These are phyloP conservation scores for Pleurotus citrinopileatus DNA, from an alignment of 768 basidiomycete species.

Conservation along the genomic window DNA sequence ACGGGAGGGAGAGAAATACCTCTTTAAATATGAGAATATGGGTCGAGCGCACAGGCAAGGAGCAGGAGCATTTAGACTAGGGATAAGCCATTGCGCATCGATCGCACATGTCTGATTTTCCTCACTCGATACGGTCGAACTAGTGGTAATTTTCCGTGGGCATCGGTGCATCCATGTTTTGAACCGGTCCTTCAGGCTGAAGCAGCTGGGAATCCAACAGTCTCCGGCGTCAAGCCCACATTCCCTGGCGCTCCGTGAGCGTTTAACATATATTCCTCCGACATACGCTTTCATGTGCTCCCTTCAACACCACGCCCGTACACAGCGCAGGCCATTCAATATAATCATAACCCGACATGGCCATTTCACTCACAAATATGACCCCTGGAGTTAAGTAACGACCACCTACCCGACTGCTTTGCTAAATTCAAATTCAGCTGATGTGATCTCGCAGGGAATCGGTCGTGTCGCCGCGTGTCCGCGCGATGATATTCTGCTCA, in stretches of 20 bases:
- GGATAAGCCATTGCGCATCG: slow-evolving; percentile 4
- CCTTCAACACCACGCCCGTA: too few species aligned
- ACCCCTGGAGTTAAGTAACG: too few species aligned
- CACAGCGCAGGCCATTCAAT: too few species aligned
- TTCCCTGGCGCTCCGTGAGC: neutral
- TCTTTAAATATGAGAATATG: slow-evolving; percentile 3
- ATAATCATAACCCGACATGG: too few species aligned
- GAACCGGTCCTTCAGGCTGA: neutral
- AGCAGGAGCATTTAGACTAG: slow-evolving; percentile 7
- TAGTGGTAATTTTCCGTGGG: slow-evolving; percentile 11
- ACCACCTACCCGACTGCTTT: too few species aligned
- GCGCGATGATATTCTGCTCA: neutral
- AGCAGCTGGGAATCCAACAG: neutral
- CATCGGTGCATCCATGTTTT: slow-evolving; percentile 7
- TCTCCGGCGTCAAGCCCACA: neutral
- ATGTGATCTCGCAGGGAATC: too few species aligned
- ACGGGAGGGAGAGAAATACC: neutral
- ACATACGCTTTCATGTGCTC: too few species aligned
- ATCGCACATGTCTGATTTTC: slow-evolving; percentile 6
- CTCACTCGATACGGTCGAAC: slow-evolving; percentile 5
- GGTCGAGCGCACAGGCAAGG: slow-evolving; percentile 3
- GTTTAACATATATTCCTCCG: too few species aligned
- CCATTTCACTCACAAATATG: too few species aligned
- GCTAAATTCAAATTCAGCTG: too few species aligned
- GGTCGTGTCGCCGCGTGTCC: neutral